Conservation (phyloP, 495 filamentous ascomycete genomes). For the Chaetomium cochliodes region DNA sequence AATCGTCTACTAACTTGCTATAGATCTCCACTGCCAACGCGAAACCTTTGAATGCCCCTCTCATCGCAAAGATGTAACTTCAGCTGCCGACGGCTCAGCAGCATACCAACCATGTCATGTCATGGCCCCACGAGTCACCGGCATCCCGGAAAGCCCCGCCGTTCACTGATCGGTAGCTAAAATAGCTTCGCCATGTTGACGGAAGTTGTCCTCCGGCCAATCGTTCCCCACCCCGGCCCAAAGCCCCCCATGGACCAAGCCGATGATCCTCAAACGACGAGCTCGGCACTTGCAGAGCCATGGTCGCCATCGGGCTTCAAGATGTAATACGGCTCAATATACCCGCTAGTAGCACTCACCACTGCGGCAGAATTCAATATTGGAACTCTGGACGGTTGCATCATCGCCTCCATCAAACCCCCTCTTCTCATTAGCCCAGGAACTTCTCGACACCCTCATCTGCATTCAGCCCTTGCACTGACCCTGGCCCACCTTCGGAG, state of each 20-base stretch:
- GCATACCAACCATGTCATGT: background rate
- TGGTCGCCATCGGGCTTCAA: background rate
- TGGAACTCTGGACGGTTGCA: conserved; percentile 7
- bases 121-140: background rate
- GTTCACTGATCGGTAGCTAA: background rate
- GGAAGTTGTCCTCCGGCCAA: background rate
- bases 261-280: background rate
- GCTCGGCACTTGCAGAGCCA: background rate
- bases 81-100: conserved; percentile 7
- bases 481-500: background rate
- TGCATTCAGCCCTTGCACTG: conserved; percentile 6
- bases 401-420: background rate
- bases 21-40: background rate
- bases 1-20: background rate
- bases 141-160: background rate
- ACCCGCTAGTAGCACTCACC: background rate
- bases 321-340: conserved; percentile 10
- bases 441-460: background rate
- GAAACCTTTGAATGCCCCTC: background rate
- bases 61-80: background rate
- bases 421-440: background rate
- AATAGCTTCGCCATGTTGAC: background rate
- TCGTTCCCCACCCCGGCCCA: background rate
- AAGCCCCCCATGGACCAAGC: background rate
- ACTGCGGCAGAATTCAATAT: conserved; percentile 1